A percentile compares a stretch with the other conserved stretches of the same genome.
Conservation (phyloP, 257 asterid genomes). For the Salvia rosmarinus region DNA sequence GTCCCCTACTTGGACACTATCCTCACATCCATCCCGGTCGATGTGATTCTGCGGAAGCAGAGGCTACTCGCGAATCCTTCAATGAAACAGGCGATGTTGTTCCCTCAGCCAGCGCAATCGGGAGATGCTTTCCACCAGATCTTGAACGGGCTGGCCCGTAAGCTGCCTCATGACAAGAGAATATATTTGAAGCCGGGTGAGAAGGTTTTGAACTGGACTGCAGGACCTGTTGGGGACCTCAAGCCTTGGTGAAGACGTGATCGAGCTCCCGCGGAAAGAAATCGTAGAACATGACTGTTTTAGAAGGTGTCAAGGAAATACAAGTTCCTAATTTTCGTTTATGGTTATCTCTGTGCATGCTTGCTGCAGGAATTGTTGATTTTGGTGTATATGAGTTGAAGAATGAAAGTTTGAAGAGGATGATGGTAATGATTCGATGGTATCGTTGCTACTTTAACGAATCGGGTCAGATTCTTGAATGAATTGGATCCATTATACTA, state of each 20-base stretch:
- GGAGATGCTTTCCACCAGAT: constrained; percentile 88
- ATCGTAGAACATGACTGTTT: too few relatives aligned
- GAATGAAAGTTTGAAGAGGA: too few relatives aligned
- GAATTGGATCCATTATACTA: too few relatives aligned
- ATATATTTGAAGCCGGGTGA: constrained; percentile 45
- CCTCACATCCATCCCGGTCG: constrained; percentile 52
- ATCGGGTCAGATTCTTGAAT: too few relatives aligned
- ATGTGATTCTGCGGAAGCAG: constrained; percentile 68
- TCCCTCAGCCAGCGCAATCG: constrained; percentile 68
- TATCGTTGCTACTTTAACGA: too few relatives aligned
- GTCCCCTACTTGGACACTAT: constrained; percentile 58
- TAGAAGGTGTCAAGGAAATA: background rate
- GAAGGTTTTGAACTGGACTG: constrained; percentile 51
- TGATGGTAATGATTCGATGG: background rate
- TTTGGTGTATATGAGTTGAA: constrained; percentile 7
- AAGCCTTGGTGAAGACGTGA: constrained; percentile 63
- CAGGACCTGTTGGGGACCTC: constrained; percentile 55
- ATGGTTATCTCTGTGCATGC: background rate
- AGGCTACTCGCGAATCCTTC: constrained; percentile 59
- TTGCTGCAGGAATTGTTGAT: constrained; percentile 21
- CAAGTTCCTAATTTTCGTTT: background rate
- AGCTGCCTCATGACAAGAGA: constrained; percentile 46
- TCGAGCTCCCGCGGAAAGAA: background rate
- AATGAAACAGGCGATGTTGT: constrained; percentile 61
- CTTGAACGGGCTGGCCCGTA: constrained; percentile 70